phyloP scores from a whole-genome alignment of 495 filamentous ascomycete genomes.

The Parathielavia appendiculata region DNA sequence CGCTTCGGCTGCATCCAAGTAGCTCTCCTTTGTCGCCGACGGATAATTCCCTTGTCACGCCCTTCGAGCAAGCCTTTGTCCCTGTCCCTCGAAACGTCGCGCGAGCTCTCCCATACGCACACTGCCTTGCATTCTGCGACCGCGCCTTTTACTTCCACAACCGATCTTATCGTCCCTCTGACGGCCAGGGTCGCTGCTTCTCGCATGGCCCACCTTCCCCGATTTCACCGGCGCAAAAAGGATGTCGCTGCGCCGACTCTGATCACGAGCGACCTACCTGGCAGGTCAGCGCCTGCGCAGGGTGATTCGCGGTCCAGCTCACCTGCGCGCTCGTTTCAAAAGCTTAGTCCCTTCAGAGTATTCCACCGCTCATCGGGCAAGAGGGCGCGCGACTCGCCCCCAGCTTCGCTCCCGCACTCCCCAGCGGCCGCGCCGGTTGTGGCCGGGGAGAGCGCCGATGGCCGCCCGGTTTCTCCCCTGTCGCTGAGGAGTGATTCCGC shows the following conservation, averaged over 20 bases:
- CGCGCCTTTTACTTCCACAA: background rate
- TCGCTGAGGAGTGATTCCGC: slow-evolving; percentile 19
- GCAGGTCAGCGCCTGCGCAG: slow-evolving; percentile 24
- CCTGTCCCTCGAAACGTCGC: background rate
- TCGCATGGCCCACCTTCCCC: slow-evolving; percentile 21
- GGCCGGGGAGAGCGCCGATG: slow-evolving; percentile 21
- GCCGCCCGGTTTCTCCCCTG: slow-evolving; percentile 28
- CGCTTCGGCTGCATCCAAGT: background rate
- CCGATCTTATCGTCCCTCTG: background rate
- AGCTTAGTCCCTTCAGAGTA: slow-evolving; percentile 31
- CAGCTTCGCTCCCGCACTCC: slow-evolving; percentile 28
- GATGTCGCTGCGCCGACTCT: slow-evolving; percentile 19
- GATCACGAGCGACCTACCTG: slow-evolving; percentile 23
- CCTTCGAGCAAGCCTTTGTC: background rate
- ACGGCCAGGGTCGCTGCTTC: background rate
- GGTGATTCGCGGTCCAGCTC: slow-evolving; percentile 18
- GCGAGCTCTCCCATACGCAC: background rate
- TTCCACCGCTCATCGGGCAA: slow-evolving; percentile 36
- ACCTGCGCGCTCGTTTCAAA: slow-evolving; percentile 24
- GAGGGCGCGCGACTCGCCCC: slow-evolving; percentile 40
- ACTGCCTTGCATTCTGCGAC: background rate
- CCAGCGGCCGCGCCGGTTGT: slow-evolving; percentile 26
- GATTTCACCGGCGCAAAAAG: slow-evolving; percentile 27
- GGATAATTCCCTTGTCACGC: background rate
- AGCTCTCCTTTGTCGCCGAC: background rate